phyloP scores from a whole-genome alignment of 176 grass and related monocot species.

The Raddia distichophylla region DNA sequence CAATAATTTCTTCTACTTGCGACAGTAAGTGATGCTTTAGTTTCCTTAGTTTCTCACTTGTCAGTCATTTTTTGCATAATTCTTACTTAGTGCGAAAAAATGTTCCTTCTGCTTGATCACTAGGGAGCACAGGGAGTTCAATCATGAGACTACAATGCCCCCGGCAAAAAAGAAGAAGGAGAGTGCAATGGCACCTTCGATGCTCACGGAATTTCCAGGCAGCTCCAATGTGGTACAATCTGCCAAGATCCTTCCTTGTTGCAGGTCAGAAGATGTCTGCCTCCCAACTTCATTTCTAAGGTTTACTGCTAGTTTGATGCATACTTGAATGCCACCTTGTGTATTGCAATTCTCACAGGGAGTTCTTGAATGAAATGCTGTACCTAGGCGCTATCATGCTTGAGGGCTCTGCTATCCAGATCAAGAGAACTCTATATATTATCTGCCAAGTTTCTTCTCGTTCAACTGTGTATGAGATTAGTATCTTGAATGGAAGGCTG shows the following conservation, averaged over 20 bases:
- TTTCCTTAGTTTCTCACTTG: too few species aligned
- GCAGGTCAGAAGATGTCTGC: neutral
- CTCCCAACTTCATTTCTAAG: too few species aligned
- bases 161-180: too few species aligned
- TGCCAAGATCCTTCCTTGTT: constrained; percentile 14
- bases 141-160: neutral
- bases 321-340: neutral
- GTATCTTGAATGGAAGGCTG: constrained; percentile 6
- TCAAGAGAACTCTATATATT: neutral
- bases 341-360: neutral
- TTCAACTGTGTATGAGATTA: neutral
- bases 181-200: too few species aligned
- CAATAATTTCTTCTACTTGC: neutral
- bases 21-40: neutral
- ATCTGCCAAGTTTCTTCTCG: neutral
- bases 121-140: neutral
- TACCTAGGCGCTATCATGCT: neutral
- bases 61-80: neutral
- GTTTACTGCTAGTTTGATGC: too few species aligned
- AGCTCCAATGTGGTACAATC: neutral
- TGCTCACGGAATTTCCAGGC: neutral
- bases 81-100: neutral
- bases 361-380: neutral
- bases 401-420: neutral
- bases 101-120: neutral